Evolutionary conservation across 176 grass and related monocot species (phyloP), one percentile per base, ranked within the genome.

Genomic region (Bolboschoenus planiculmis): DNA sequence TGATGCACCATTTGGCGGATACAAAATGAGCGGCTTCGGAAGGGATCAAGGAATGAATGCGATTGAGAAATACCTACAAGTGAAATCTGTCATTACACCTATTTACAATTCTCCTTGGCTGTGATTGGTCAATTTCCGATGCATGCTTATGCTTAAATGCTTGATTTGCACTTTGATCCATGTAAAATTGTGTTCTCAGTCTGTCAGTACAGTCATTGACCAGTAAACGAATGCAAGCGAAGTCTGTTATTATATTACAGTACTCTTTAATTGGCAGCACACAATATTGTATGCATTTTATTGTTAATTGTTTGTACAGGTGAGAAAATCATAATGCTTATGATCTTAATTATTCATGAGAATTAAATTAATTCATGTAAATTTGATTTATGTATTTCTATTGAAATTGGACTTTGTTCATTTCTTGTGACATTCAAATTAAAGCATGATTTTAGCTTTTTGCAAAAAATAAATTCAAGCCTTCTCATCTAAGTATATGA

Each of bases 21-120:
- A 89, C 88, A 96, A 93, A 86, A 96, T 96, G 93, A 96, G 90
- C 50, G 93, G 93, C 0, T 96, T 96, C 46, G 93, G 93, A 46
- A 73, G 88, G 85, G 93, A 96, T 81, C 88, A 91, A 30, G 93
- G 93, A 61, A 62, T 96, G 83, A 56, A 83, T 66, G 93, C 93
- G 77, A 83, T 92, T 1, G 87, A 96, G 2, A 96, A 92, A 63
- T 96, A 96, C 76, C 77, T 96, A 23, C 90, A 96, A 86, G 88
- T 96, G 67, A 96, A 96, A 84, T 89, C 79, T 40, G 90, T 92
- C 15, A 90, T 96, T 83, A 96, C 93, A 11, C 88, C 90, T 11
- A 65, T 96, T n/a, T 87, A 87, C 1, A 86, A 90, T 82, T 96
- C 90, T 23, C 93, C 90, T 18, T 96, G 90, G 90, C 92, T 91